Evolutionary conservation across 2,329 filamentous ascomycete genomes (phyloP).

Genomic region (Didymella glomerata): DNA sequence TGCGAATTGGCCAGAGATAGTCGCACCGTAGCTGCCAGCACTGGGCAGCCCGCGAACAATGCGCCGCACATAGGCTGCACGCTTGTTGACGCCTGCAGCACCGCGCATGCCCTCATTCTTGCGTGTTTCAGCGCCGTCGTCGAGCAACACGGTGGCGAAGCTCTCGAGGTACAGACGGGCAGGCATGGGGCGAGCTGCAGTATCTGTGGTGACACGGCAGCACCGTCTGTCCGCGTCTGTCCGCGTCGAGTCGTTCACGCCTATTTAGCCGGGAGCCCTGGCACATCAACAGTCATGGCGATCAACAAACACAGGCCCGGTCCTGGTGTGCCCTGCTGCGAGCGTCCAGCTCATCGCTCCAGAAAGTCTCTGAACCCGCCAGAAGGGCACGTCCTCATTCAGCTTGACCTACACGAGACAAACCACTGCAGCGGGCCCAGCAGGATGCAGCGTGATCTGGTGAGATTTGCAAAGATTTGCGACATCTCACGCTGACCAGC

Average conservation of each 20-base stretch:
- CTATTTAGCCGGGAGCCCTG: conserved; percentile 19
- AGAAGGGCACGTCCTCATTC: conserved; percentile 8
- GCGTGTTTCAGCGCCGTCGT: conserved; percentile 22
- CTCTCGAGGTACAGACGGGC: conserved; percentile 12
- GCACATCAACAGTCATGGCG: conserved; percentile 6
- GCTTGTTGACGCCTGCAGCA: conserved; percentile 13
- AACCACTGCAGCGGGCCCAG: conserved; percentile 4
- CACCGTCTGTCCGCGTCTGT: not conserved
- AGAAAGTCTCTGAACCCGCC: conserved; percentile 16
- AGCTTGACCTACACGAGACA: conserved; percentile 6
- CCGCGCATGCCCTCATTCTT: conserved; percentile 23
- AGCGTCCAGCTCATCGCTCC: conserved; percentile 13
- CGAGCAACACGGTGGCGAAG: conserved; percentile 18
- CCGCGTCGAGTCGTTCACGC: not conserved
- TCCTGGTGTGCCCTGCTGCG: conserved; percentile 11
- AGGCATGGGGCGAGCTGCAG: conserved; percentile 10
- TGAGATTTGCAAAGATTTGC: conserved; percentile 4
- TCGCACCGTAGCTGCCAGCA: not conserved
- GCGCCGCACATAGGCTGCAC: not conserved
- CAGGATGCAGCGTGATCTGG: conserved; percentile 5
- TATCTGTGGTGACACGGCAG: conserved; percentile 3
- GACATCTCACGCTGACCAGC: conserved; percentile 12
- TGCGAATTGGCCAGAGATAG: conserved; percentile 8
- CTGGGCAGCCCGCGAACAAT: not conserved
- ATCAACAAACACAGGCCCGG: not conserved